Percentiles rank a stretch among this genome's conserved stretches.
phyloP scores from a whole-genome alignment of 352 stramenopile species.

The Globisporangium perplexum region DNA sequence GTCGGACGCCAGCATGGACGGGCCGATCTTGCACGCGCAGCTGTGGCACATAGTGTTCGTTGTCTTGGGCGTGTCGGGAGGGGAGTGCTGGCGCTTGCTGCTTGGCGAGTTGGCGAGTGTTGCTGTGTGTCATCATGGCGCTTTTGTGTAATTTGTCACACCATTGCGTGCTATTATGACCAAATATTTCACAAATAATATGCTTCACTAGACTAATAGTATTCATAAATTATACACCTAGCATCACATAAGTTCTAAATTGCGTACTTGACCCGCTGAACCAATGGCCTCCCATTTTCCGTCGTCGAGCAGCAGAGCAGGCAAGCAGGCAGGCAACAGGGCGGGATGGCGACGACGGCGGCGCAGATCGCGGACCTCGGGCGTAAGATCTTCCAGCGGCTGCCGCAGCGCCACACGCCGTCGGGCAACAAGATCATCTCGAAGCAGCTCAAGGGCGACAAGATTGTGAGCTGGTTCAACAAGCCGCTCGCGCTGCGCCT shows the following conservation, averaged over 20 bases:
- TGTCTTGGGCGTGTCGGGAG: too few relatives aligned
- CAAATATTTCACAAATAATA: too few relatives aligned
- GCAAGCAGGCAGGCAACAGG: neutral
- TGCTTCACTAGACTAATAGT: neutral
- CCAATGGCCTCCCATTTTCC: conserved; percentile 9
- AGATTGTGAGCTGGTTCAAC: conserved; percentile 83
- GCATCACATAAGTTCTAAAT: neutral
- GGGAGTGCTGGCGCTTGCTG: too few relatives aligned
- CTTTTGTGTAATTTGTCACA: too few relatives aligned
- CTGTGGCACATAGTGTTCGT: conserved; percentile 61
- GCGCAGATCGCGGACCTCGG: conserved; percentile 73
- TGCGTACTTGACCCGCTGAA: conserved; percentile 1
- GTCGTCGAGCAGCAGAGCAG: conserved; percentile 3
- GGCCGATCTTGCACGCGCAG: conserved; percentile 87
- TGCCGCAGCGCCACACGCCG: conserved; percentile 72
- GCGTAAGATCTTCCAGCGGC: conserved; percentile 86
- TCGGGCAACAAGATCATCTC: conserved; percentile 88
- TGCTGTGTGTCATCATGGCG: too few relatives aligned
- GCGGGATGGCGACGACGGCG: conserved; percentile 27
- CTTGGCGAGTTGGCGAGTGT: neutral
- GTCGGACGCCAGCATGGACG: conserved; percentile 93
- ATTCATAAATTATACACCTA: neutral
- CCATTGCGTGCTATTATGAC: too few relatives aligned
- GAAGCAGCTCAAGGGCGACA: conserved; percentile 85
- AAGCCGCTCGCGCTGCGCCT: conserved; percentile 74